Percentiles rank a stretch among this genome's conserved stretches.
Conservation (phyloP, 805 yeast species). For the Scheffersomyces amazonensis region DNA sequence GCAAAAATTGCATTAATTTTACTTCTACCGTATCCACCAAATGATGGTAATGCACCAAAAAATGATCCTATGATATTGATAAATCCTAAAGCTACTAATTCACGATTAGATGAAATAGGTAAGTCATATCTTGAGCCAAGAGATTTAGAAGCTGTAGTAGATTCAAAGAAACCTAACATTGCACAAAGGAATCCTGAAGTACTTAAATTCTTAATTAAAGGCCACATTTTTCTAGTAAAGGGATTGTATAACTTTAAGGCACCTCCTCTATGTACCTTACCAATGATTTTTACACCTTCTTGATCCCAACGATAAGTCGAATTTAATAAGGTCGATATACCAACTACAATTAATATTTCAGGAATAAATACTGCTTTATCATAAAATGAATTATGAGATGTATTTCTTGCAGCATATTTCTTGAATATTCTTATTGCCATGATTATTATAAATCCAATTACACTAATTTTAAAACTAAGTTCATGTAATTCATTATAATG, state of each 20-base stretch:
- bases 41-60: conserved; percentile 78
- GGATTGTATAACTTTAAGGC: conserved; percentile 56
- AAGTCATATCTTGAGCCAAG: conserved; percentile 70
- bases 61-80: conserved; percentile 64
- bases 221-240: conserved; percentile 43
- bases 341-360: conserved; percentile 78
- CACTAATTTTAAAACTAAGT: conserved; percentile 62
- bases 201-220: conserved; percentile 56
- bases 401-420: conserved; percentile 21
- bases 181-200: conserved; percentile 74
- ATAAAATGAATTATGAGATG: conserved; percentile 7
- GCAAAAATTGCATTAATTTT: conserved; percentile 86
- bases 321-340: conserved; percentile 55
- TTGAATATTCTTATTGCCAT: conserved; percentile 42
- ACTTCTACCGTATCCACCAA: conserved; percentile 95
- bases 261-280: conserved; percentile 53
- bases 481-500: conserved; percentile 49
- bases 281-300: conserved; percentile 66
- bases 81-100: conserved; percentile 82
- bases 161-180: conserved; percentile 85
- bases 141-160: conserved; percentile 89
- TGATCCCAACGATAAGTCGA: conserved; percentile 44
- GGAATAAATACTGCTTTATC: conserved; percentile 65
- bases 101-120: conserved; percentile 83
- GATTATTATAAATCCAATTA: conserved; percentile 48